These are phyloP conservation scores for Kazachstania taianensis DNA, from an alignment of 805 yeast species.

Conservation along the genomic window DNA sequence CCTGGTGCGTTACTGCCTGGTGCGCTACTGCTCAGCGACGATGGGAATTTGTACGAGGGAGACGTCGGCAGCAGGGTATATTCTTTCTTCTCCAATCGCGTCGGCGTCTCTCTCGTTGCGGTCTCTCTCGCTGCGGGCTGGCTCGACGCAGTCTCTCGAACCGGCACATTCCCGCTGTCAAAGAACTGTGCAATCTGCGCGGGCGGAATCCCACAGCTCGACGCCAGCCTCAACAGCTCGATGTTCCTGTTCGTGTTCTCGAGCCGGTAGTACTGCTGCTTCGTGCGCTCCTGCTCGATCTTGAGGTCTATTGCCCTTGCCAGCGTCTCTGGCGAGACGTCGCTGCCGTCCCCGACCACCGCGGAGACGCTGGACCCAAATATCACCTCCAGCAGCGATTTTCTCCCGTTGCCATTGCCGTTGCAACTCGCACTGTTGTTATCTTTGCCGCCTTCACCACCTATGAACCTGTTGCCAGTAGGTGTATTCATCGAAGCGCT, in stretches of 20 bases:
- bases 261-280: constrained; percentile 63
- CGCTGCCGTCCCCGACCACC: constrained; percentile 12
- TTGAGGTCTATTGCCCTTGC: constrained; percentile 48
- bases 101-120: neutral
- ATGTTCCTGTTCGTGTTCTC: constrained; percentile 53
- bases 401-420: neutral
- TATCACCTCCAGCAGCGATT: constrained; percentile 22
- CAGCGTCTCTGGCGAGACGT: constrained; percentile 47
- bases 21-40: neutral
- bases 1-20: neutral
- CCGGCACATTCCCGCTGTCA: constrained; percentile 4
- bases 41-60: constrained; percentile 4
- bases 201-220: constrained; percentile 53
- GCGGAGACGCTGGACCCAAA: constrained; percentile 43
- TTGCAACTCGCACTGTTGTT: no score
- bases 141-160: constrained; percentile 1
- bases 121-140: neutral
- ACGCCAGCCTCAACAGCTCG: constrained; percentile 52
- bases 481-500: neutral
- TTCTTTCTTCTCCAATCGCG: no score
- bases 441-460: neutral
- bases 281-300: constrained; percentile 69
- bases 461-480: no score
- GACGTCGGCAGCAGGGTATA: neutral
- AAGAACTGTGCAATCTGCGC: constrained; percentile 53